Percentiles rank a stretch among this genome's conserved stretches.
phyloP scores from a whole-genome alignment of 2,329 filamentous ascomycete species.

The Fusarium sp. region DNA sequence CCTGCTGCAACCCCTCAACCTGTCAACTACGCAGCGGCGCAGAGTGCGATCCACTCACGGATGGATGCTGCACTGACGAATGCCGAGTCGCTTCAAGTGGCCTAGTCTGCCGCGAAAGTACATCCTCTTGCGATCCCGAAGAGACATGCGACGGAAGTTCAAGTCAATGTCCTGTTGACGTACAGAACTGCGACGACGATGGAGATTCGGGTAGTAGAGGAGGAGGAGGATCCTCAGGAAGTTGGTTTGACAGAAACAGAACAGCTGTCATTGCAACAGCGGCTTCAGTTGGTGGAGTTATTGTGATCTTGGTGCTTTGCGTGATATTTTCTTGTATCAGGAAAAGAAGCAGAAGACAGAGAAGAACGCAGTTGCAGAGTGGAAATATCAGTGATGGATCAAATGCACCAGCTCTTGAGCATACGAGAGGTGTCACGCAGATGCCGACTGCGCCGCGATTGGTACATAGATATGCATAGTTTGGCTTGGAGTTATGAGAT shows the following conservation, averaged over 20 bases:
- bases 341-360: neutral
- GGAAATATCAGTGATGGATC: slow-evolving; percentile 5
- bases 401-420: neutral
- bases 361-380: neutral
- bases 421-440: neutral
- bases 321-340: slow-evolving; percentile 4
- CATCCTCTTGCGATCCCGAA: slow-evolving; percentile 7
- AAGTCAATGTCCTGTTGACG: slow-evolving; percentile 16
- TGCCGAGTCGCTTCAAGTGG: slow-evolving; percentile 9
- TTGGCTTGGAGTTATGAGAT: neutral
- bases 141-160: slow-evolving; percentile 25
- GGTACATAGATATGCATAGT: slow-evolving; percentile 25
- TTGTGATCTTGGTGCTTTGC: neutral
- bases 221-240: neutral
- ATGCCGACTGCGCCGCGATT: slow-evolving; percentile 1
- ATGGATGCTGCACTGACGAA: slow-evolving; percentile 25
- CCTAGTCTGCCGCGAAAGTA: slow-evolving; percentile 10
- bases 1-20: slow-evolving; percentile 20
- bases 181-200: neutral
- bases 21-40: slow-evolving; percentile 13
- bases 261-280: slow-evolving; percentile 24
- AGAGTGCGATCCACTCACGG: slow-evolving; percentile 12
- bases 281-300: slow-evolving; percentile 17
- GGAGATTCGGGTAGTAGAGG: neutral
- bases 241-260: slow-evolving; percentile 28